Conservation (phyloP, 2,329 filamentous ascomycete species). For the Aspergillus piperis region DNA sequence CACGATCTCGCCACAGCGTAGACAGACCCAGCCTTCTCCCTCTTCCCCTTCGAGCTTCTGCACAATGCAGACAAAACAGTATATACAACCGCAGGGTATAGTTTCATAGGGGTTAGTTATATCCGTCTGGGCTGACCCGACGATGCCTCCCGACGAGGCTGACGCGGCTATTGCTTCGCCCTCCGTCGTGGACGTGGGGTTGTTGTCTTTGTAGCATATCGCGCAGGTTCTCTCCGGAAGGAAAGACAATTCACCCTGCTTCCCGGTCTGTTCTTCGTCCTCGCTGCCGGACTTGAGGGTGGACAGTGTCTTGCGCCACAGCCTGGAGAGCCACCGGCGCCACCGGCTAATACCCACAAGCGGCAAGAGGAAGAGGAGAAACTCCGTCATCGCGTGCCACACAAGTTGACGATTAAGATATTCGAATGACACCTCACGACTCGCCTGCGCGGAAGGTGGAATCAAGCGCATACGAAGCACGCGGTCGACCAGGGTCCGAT, state of each 20-base stretch:
- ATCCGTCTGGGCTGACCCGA: slow-evolving; percentile 87
- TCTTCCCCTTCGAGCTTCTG: slow-evolving; percentile 88
- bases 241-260: slow-evolving; percentile 75
- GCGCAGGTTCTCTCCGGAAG: slow-evolving; percentile 92
- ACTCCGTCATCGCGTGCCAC: slow-evolving; percentile 99
- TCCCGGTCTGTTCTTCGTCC: slow-evolving; percentile 51
- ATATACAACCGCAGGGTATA: slow-evolving; percentile 84
- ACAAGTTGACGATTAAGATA: slow-evolving; percentile 96
- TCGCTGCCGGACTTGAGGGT: slow-evolving; percentile 56
- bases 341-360: slow-evolving; percentile 93
- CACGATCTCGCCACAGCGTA: slow-evolving; percentile 81
- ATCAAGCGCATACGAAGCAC: slow-evolving; percentile 80
- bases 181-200: slow-evolving; percentile 69
- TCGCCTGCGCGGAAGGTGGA: slow-evolving; percentile 80
- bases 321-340: slow-evolving; percentile 82
- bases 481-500: slow-evolving; percentile 86
- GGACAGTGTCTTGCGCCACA: slow-evolving; percentile 78
- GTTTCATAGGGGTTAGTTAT: slow-evolving; percentile 96
- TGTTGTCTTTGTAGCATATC: slow-evolving; percentile 95
- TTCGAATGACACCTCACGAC: slow-evolving; percentile 92
- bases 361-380: slow-evolving; percentile 93
- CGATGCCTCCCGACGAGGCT: slow-evolving; percentile 68
- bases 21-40: slow-evolving; percentile 88
- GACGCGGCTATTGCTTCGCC: slow-evolving; percentile 73
- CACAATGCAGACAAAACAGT: slow-evolving; percentile 95